Evolutionary conservation across 78 protist species (phyloP), one percentile per base, ranked within the genome.

Genomic region (Polysphondylium violaceum): DNA sequence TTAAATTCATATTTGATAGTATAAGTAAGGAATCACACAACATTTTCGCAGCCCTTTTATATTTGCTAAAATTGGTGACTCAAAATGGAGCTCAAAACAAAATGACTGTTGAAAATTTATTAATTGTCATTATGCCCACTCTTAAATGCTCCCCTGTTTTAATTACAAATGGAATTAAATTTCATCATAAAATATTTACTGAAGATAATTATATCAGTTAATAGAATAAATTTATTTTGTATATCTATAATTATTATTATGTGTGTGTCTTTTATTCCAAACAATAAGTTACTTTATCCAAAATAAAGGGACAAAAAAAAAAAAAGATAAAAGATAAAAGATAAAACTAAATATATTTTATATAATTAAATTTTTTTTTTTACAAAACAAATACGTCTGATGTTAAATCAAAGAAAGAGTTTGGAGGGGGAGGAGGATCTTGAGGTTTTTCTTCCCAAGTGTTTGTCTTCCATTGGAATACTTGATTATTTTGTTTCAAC

Each of bases 171-270:
- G 91, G 81, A 27, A 83, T 83, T 14, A 51, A 74, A 40, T 69
- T 40, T 59, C 69, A 69, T 56, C 59, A 74, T 97, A 47, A 98
- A 98, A 58, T 87, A 93, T 72, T 97, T 97, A 71, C 33, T 4
- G 3, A 64, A 64, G 11, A 36, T 38, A 60, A 60, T 25, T 53
- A 53, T 12, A 53, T n/a, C 53, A 47, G 23, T 8, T 47, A 14
- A 47, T 47, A 47, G 11, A 47, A 14, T 47, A 47, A 47, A 47
- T 47, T 47, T 14, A 47, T 14, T 47, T 8, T 14, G 11, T 47
- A 47, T 47, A 11, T 14, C 53, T 11, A 47, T 8, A 11, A 14
- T 47, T 47, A 14, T 47, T 47, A 14, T 47, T 47, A 47, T 14
- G 11, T 47, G 11, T 14, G 11, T 47, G 11, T 47, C 8, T 11